A percentile compares a stretch with the other conserved stretches of the same genome.
These are phyloP conservation scores for Neurospora sp. DNA, from an alignment of 495 filamentous ascomycete genomes.

Conservation along the genomic window DNA sequence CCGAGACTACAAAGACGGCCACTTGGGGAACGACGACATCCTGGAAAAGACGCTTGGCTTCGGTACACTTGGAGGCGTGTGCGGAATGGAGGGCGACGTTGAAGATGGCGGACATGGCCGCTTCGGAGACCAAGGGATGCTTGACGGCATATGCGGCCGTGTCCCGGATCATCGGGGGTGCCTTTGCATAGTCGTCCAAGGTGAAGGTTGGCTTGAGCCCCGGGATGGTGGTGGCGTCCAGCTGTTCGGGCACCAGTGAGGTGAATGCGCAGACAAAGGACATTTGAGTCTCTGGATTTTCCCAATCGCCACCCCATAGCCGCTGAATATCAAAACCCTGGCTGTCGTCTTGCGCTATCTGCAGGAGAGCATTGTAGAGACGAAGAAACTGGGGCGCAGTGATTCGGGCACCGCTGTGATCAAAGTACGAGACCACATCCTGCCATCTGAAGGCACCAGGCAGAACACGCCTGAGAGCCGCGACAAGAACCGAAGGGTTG, in stretches of 20 bases:
- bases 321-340: constrained; percentile 57
- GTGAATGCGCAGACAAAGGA: constrained; percentile 81
- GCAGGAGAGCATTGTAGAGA: constrained; percentile 65
- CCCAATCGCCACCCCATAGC: constrained; percentile 89
- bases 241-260: constrained; percentile 53
- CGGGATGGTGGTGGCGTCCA: constrained; percentile 76
- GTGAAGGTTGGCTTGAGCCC: constrained; percentile 69
- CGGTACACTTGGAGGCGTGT: constrained; percentile 51
- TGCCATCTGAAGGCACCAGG: constrained; percentile 67
- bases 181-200: constrained; percentile 62
- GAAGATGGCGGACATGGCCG: constrained; percentile 74
- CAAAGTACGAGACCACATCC: constrained; percentile 69
- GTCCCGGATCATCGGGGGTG: constrained; percentile 56
- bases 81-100: constrained; percentile 60
- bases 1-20: constrained; percentile 70
- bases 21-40: constrained; percentile 58
- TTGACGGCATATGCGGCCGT: constrained; percentile 65
- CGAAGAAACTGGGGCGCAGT: constrained; percentile 68
- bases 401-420: constrained; percentile 67
- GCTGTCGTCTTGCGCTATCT: constrained; percentile 50
- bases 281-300: constrained; percentile 73
- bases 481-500: constrained; percentile 63
- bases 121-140: constrained; percentile 79
- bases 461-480: constrained; percentile 35
- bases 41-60: constrained; percentile 58